Evolutionary conservation across 257 asterid species (phyloP).

Genomic region (Rubia yunnanensis): DNA sequence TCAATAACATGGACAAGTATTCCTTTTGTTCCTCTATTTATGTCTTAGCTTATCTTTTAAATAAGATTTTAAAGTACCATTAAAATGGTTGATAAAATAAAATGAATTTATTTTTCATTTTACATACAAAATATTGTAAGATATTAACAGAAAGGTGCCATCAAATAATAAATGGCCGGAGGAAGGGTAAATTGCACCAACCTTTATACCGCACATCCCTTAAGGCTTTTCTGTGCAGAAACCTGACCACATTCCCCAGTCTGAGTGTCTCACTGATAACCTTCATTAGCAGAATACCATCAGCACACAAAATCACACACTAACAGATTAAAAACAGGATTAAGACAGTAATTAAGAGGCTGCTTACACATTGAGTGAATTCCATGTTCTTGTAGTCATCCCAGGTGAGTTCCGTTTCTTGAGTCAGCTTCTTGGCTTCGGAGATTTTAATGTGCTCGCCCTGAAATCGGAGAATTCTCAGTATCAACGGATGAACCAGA

Average conservation of each 20-base stretch:
- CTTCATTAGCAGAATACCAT: slow-evolving; percentile 18
- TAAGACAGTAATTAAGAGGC: background rate
- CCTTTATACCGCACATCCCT: slow-evolving; percentile 82
- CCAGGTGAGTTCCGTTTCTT: slow-evolving; percentile 55
- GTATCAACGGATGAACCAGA: background rate
- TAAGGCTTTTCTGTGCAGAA: slow-evolving; percentile 82
- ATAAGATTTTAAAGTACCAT: too few species aligned
- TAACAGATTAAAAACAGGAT: background rate
- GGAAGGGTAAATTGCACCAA: slow-evolving; percentile 17
- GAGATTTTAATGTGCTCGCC: slow-evolving; percentile 56
- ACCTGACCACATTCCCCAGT: slow-evolving; percentile 89
- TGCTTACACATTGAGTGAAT: slow-evolving; percentile 84
- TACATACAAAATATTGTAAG: too few species aligned
- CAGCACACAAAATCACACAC: background rate
- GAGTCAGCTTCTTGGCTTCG: slow-evolving; percentile 32
- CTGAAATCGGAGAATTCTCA: slow-evolving; percentile 21
- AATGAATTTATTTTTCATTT: too few species aligned
- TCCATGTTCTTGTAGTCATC: slow-evolving; percentile 92
- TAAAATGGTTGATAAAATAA: too few species aligned
- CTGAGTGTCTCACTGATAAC: slow-evolving; percentile 75
- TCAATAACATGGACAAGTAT: too few species aligned
- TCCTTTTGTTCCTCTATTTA: too few species aligned
- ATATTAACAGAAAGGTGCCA: too few species aligned
- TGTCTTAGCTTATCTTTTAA: too few species aligned
- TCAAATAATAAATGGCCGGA: too few species aligned